Conservation (phyloP, 1,284 basidiomycete genomes). For the Sporisorium iseilematis-ciliati region DNA sequence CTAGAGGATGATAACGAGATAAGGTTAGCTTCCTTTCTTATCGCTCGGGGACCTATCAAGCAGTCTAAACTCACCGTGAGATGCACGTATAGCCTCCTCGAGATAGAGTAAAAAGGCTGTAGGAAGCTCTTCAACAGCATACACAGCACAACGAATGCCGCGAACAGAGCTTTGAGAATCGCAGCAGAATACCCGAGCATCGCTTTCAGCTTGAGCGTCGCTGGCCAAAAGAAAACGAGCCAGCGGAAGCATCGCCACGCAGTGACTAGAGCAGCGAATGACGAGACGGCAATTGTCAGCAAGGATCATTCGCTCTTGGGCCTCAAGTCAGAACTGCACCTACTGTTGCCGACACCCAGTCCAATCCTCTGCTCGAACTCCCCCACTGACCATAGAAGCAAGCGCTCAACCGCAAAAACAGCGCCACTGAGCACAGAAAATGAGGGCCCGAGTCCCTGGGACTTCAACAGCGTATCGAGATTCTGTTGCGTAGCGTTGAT, state of each 20-base stretch:
- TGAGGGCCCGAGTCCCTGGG: slow-evolving; percentile 1
- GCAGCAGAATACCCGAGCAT: background rate
- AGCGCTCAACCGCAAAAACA: slow-evolving; percentile 8
- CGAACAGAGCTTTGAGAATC: slow-evolving; percentile 8
- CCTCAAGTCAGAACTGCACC: background rate
- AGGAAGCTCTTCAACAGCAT: slow-evolving; percentile 9
- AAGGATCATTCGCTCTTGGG: background rate
- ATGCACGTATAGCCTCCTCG: background rate
- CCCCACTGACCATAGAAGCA: slow-evolving; percentile 9
- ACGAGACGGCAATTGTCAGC: background rate
- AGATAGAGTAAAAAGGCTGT: background rate
- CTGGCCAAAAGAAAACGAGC: slow-evolving; percentile 14
- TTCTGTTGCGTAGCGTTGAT: slow-evolving; percentile 9
- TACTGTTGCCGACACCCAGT: slow-evolving; percentile 3
- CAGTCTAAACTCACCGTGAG: background rate
- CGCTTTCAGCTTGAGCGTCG: slow-evolving; percentile 11
- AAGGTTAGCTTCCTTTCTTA: background rate
- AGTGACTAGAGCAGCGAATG: background rate
- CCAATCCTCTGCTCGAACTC: slow-evolving; percentile 7
- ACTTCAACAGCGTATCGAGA: slow-evolving; percentile 5
- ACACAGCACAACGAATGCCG: slow-evolving; percentile 4
- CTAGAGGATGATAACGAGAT: background rate
- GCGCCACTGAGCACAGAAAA: background rate
- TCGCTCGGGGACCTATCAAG: background rate
- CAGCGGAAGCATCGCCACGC: slow-evolving; percentile 18